Base-by-base conservation (phyloP, 202 grass and related monocot species). In the Hordeum pubiflorum region DNA sequence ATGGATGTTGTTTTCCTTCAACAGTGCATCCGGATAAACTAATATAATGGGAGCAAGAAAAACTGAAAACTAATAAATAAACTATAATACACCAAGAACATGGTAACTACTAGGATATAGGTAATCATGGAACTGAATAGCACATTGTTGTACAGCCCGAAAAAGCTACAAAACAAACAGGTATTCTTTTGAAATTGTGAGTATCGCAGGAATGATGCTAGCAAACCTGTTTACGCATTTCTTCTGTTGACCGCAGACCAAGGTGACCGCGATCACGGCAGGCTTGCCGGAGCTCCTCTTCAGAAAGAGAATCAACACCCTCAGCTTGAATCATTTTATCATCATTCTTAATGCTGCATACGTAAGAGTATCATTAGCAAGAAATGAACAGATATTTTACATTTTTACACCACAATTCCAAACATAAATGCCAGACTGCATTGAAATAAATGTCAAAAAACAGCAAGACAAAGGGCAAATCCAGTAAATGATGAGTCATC, bases 291-390 rank as follows among this genome's bases (percentile, higher is more conserved):
- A 98, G 88, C 81, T 98, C 96, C 70, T 98, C 92, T 88, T 95
- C 92, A 77, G 96, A 91, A 84, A 98, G 96, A 91, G 92, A 88
- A 81, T 98, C 96, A 23, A 98, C 63, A 75, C 90, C 92, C 86
- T 98, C 96, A 34, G 90, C 79, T 93, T 98, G 92, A 81, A 98
- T 98, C 79, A 98, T 83, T 69, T 93, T 95, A 87, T 98, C 96
- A 83, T 98, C 96, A 37, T 98, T 90, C 74, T 98, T 98, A 90
- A 98, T 98, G 77, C 96, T 98, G 63, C 12, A 91, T 55, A 83
- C 44, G 67, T n/a, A 82, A 76, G 38, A 57, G 72, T 41, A 72
- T 33, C 64, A 64, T 81, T 66, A 85, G 41, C 63, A 90, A 85
- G 57, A 80, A 75, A 59, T n/a, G 12, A 68, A 40, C 4, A 69